phyloP scores from a whole-genome alignment of 768 basidiomycete genomes.

The Multifurca ochricompacta region DNA sequence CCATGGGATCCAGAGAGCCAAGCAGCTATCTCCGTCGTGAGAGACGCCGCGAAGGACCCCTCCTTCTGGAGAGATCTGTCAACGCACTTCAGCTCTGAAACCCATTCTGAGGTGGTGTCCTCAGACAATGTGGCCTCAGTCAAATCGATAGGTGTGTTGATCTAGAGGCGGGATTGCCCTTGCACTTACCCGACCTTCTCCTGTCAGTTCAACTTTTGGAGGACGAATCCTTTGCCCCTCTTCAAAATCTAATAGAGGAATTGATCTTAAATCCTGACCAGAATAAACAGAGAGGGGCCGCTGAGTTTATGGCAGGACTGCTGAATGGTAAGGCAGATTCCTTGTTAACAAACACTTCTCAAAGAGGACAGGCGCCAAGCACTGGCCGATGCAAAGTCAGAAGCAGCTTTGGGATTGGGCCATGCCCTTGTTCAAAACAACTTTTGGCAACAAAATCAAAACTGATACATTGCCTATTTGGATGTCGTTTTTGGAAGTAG shows the following conservation, averaged over 20 bases:
- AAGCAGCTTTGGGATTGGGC: constrained; percentile 75
- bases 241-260: constrained; percentile 54
- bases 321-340: constrained; percentile 39
- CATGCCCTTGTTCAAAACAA: constrained; percentile 51
- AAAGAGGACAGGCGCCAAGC: constrained; percentile 57
- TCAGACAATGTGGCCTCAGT: constrained; percentile 66
- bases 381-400: constrained; percentile 75
- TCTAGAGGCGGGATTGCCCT: background rate
- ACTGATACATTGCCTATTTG: constrained; percentile 75
- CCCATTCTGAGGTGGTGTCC: constrained; percentile 51
- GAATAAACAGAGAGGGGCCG: constrained; percentile 82
- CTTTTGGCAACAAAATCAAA: constrained; percentile 65
- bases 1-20: constrained; percentile 52
- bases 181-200: constrained; percentile 7
- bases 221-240: constrained; percentile 55
- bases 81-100: constrained; percentile 71
- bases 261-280: constrained; percentile 66
- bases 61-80: constrained; percentile 65
- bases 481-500: constrained; percentile 72
- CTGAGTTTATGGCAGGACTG: constrained; percentile 75
- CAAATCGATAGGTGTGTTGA: constrained; percentile 62
- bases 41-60: constrained; percentile 37
- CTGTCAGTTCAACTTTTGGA: constrained; percentile 70
- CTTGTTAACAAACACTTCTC: constrained; percentile 2
- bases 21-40: constrained; percentile 43